Evolutionary conservation across 495 filamentous ascomycete species (phyloP).

Genomic region (Hypoxylon intermedium): DNA sequence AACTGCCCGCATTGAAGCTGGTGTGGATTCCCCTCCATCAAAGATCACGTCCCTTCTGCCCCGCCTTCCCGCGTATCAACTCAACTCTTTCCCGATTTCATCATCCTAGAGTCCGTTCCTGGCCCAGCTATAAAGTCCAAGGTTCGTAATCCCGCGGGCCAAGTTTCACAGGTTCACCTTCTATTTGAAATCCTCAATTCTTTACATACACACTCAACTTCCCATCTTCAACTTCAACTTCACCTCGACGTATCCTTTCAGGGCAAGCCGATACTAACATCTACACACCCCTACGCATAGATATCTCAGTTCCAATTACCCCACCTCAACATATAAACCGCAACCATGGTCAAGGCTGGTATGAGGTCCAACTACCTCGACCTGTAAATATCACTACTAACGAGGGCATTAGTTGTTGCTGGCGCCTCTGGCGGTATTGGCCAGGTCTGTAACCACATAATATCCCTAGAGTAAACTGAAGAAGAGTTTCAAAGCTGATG

Average conservation of each 20-base stretch:
- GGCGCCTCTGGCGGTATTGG: constrained; percentile 98
- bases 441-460: constrained; percentile 67
- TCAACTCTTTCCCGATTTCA: constrained; percentile 31
- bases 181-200: neutral
- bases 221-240: constrained; percentile 1
- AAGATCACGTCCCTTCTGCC: constrained; percentile 18
- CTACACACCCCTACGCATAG: constrained; percentile 15
- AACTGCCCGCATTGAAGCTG: constrained; percentile 23
- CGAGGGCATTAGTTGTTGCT: constrained; percentile 74
- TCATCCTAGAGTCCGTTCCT: constrained; percentile 24
- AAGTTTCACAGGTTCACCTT: constrained; percentile 29
- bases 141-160: constrained; percentile 39
- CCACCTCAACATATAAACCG: constrained; percentile 35
- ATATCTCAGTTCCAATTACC: constrained; percentile 28
- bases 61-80: constrained; percentile 34
- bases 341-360: constrained; percentile 91
- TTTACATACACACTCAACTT: neutral
- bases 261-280: constrained; percentile 30
- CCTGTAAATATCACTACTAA: constrained; percentile 39
- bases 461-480: constrained; percentile 10
- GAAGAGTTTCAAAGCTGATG: constrained; percentile 40
- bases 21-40: constrained; percentile 17
- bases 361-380: constrained; percentile 38
- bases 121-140: constrained; percentile 12
- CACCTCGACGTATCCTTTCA: constrained; percentile 21